phyloP scores from a whole-genome alignment of 2,329 filamentous ascomycete species.

The Metarhizium robertsii region DNA sequence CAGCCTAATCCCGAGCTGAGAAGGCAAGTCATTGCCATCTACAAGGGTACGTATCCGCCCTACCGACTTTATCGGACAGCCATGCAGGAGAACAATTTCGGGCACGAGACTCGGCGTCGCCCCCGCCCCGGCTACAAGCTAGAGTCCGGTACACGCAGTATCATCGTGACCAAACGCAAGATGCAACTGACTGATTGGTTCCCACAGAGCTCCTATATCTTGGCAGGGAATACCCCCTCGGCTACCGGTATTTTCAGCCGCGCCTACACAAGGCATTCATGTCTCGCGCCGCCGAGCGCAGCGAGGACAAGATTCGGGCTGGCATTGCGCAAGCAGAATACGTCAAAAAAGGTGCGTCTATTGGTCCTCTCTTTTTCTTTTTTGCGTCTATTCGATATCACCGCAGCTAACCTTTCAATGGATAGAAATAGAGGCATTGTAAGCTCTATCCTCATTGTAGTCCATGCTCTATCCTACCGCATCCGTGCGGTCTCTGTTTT shows the following conservation, averaged over 20 bases:
- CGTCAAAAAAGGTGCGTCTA: conserved; percentile 69
- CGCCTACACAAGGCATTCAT: conserved; percentile 81
- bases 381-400: no score
- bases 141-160: not conserved
- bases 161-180: not conserved
- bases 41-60: conserved; percentile 58
- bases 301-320: conserved; percentile 66
- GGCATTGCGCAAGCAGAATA: conserved; percentile 74
- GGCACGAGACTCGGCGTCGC: no score
- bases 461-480: not conserved
- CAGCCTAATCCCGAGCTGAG: conserved; percentile 50
- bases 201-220: conserved; percentile 74
- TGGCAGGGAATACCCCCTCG: conserved; percentile 78
- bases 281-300: conserved; percentile 57
- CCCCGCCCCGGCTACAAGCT: not conserved
- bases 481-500: not conserved
- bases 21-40: conserved; percentile 71
- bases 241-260: conserved; percentile 69
- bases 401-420: not conserved
- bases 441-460: conserved; percentile 31
- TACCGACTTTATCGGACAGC: not conserved
- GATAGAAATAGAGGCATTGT: conserved; percentile 85
- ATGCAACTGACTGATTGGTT: not conserved
- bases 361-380: conserved; percentile 2
- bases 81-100: no score